A percentile compares a stretch with the other conserved stretches of the same genome.
Conservation (phyloP, 148 eudicot genomes). For the Amaranthus hypochondriacus region DNA sequence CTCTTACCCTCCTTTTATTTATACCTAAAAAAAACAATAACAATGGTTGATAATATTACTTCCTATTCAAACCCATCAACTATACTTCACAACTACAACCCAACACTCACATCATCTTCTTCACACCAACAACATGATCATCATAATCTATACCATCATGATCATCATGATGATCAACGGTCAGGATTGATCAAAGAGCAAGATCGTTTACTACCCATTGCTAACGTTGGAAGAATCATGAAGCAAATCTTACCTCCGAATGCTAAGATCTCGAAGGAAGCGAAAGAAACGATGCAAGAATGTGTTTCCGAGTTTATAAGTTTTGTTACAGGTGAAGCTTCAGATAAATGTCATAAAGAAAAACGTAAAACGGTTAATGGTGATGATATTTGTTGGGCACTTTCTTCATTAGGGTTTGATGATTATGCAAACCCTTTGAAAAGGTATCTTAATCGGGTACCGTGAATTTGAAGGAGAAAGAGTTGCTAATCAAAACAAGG, state of each 20-base stretch:
- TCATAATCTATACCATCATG: background rate
- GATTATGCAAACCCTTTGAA: constrained; percentile 46
- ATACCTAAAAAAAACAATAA: background rate
- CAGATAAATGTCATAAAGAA: constrained; percentile 72
- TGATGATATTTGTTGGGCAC: constrained; percentile 80
- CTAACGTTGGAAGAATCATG: constrained; percentile 80
- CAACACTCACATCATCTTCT: background rate
- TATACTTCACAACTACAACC: constrained; percentile 7
- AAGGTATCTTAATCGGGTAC: constrained; percentile 47
- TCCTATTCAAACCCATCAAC: constrained; percentile 18
- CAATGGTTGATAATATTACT: constrained; percentile 24
- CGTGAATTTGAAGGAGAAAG: constrained; percentile 55
- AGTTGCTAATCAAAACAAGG: constrained; percentile 37
- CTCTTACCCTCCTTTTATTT: background rate
- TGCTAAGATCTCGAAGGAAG: constrained; percentile 73
- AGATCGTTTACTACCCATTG: constrained; percentile 67
- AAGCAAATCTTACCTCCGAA: constrained; percentile 59
- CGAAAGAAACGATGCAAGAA: constrained; percentile 82
- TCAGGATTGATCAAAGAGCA: constrained; percentile 37
- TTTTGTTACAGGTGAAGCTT: constrained; percentile 80
- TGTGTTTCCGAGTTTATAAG: constrained; percentile 79
- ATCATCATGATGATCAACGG: background rate
- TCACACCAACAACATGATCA: constrained; percentile 5
- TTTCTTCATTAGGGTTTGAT: constrained; percentile 62
- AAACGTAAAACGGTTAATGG: constrained; percentile 78